Percentiles rank a stretch among this genome's conserved stretches.
Conservation (phyloP, 768 basidiomycete genomes). For the Pleurotus tuber-regium region DNA sequence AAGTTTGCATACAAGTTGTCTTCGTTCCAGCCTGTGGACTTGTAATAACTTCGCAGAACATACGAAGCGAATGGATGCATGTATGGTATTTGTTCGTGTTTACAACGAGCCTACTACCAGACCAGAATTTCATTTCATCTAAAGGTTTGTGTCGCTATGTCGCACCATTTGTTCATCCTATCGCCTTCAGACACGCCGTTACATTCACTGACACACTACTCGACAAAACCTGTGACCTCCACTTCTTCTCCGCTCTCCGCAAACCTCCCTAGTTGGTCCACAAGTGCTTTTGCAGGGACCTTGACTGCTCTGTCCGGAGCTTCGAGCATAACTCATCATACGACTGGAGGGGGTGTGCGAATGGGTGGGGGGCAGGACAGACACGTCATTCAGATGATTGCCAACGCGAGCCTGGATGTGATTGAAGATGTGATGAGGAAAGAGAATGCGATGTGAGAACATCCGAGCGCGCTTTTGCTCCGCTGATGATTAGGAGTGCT, state of each 20-base stretch:
- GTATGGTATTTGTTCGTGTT: not conserved
- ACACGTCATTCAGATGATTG: slow-evolving; percentile 99
- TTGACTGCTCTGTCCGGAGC: slow-evolving; percentile 85
- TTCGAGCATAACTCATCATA: slow-evolving; percentile 61
- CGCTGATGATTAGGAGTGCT: slow-evolving; percentile 9
- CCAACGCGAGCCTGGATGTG: slow-evolving; percentile 92
- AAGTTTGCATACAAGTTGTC: slow-evolving; percentile 91
- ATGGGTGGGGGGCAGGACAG: slow-evolving; percentile 83
- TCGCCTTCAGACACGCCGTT: slow-evolving; percentile 87
- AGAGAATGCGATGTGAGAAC: slow-evolving; percentile 72
- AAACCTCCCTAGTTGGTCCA: slow-evolving; percentile 88
- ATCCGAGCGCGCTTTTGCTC: slow-evolving; percentile 10
- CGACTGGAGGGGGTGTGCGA: slow-evolving; percentile 58
- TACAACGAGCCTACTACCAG: no score
- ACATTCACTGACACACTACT: slow-evolving; percentile 81
- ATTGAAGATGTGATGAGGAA: slow-evolving; percentile 91
- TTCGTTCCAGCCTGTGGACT: slow-evolving; percentile 95
- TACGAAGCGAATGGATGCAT: slow-evolving; percentile 91
- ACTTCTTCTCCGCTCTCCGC: slow-evolving; percentile 69
- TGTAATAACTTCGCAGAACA: slow-evolving; percentile 86
- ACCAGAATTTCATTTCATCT: no score
- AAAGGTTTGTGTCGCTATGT: slow-evolving; percentile 50
- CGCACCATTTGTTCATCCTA: slow-evolving; percentile 81
- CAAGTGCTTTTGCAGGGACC: slow-evolving; percentile 88
- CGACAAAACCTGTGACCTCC: slow-evolving; percentile 64